Percentiles rank a stretch among this genome's conserved stretches.
Evolutionary conservation across 2,329 filamentous ascomycete species (phyloP).

Genomic region (Lasiodiplodia gonubiensis): DNA sequence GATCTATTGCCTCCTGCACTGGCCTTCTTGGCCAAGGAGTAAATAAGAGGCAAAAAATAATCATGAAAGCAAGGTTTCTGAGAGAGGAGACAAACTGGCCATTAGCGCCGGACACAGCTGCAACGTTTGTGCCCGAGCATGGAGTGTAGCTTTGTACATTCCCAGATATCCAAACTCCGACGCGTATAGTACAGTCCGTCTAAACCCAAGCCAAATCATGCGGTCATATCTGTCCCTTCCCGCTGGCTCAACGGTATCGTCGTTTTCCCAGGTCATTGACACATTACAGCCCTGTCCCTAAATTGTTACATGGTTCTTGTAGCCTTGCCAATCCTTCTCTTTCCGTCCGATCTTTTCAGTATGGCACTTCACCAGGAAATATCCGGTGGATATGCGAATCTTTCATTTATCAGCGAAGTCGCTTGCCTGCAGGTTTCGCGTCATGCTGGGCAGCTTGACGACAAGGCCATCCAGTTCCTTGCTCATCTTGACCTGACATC

Average conservation of each 20-base stretch:
- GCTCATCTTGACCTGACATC: constrained; percentile 90
- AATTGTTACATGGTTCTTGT: not conserved
- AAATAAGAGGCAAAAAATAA: not conserved
- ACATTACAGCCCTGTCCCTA: constrained; percentile 2
- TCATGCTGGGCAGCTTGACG: constrained; percentile 89
- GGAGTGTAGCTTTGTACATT: constrained; percentile 10
- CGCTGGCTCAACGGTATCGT: not conserved
- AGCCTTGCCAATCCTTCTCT: not conserved
- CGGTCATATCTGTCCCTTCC: not conserved
- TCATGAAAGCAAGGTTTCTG: not conserved
- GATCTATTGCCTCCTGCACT: not conserved
- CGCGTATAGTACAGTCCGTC: constrained; percentile 19
- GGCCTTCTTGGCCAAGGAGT: not conserved
- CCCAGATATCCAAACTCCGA: constrained; percentile 1
- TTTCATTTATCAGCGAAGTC: constrained; percentile 67
- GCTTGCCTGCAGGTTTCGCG: constrained; percentile 91
- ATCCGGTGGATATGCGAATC: not conserved
- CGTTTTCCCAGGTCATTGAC: not conserved
- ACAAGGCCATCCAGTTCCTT: constrained; percentile 86
- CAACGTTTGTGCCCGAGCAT: too few species aligned
- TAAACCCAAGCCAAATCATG: not conserved
- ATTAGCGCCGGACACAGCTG: not conserved
- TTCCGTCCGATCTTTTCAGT: not conserved
- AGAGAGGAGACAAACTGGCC: not conserved
- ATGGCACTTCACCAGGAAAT: not conserved